phyloP scores from a whole-genome alignment of 805 yeast genomes.

The Ogataea salicorniae region DNA sequence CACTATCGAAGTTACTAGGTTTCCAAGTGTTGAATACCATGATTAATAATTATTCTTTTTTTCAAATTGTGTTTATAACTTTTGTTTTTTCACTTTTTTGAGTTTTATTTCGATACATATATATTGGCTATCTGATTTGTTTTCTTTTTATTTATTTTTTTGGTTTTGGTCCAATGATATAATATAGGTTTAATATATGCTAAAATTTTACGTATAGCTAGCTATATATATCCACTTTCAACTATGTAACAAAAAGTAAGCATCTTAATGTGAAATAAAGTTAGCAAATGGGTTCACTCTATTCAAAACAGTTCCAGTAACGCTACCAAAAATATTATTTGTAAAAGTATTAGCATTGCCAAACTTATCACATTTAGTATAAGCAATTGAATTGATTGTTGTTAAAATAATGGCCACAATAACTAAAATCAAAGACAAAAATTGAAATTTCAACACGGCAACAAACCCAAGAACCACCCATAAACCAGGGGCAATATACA shows the following conservation, averaged over 20 bases:
- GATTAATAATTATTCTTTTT: not conserved
- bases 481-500: slow-evolving; percentile 67
- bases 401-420: slow-evolving; percentile 67
- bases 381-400: slow-evolving; percentile 81
- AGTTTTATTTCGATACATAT: not conserved
- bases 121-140: too few species aligned
- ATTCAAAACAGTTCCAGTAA: slow-evolving; percentile 38
- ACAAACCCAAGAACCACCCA: slow-evolving; percentile 75
- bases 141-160: too few species aligned
- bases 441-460: slow-evolving; percentile 73
- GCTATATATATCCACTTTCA: not conserved
- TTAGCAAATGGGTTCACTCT: slow-evolving; percentile 39
- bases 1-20: slow-evolving; percentile 18
- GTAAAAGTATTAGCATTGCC: slow-evolving; percentile 76
- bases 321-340: slow-evolving; percentile 47
- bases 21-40: slow-evolving; percentile 5
- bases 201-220: not conserved
- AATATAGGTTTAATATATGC: not conserved
- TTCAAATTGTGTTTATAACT: not conserved
- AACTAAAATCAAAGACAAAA: slow-evolving; percentile 60
- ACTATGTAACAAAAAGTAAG: not conserved
- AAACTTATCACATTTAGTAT: slow-evolving; percentile 87
- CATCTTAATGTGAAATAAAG: not conserved
- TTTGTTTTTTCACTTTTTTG: not conserved
- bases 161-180: too few species aligned